Evolutionary conservation across 129 eudicot genomes (phyloP), one percentile per base, ranked within the genome.

Genomic region (Helianthus tuberosus): DNA sequence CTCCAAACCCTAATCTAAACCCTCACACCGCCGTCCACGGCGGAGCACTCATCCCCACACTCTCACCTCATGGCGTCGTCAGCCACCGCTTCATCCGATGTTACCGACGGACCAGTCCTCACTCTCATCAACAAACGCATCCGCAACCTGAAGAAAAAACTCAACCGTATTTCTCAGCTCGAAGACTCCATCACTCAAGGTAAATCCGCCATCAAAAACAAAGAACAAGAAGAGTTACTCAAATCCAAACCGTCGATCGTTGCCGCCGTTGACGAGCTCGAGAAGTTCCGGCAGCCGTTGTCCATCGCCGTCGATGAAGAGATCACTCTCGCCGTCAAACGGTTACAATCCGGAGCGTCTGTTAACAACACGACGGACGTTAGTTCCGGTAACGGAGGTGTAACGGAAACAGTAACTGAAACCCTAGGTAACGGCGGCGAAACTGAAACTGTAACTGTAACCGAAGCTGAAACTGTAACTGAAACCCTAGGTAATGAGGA

Each of bases 211-310:
- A 77, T 84, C 77, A 90, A 86, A 29, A 83, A 90, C 87, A 88
- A 88, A 11, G 97, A 94, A 65, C 98, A 93, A 66, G 84, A 88
- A 53, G 96, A 88, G 23, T 74, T 88, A 1, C 78, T 89, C 11
- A 81, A 83, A 47, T 81, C 95, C 5, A 95, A 89, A 64, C 77
- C 94, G 47, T 47, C 86, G 9, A 75, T 91, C 39, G 8, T 78
- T n/a, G 84, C 88, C 44, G 83, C 79, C 8, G 80, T 95, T 13
- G 96, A 95, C 23, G 99, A 95, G 75, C 97, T 95, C 78, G 97
- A 91, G 76, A 95, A 89, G 88, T 84, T 95, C 8, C 81, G 82
- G 0, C 84, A 82, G 53, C 99, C 96, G 4, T 75, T 95, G 32
- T 59, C 85, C 25, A 32, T 20, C 6, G 97, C 99, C 50, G 79